Base-by-base conservation (phyloP, 2,329 filamentous ascomycete genomes). In the Hirsutella thompsonii region DNA sequence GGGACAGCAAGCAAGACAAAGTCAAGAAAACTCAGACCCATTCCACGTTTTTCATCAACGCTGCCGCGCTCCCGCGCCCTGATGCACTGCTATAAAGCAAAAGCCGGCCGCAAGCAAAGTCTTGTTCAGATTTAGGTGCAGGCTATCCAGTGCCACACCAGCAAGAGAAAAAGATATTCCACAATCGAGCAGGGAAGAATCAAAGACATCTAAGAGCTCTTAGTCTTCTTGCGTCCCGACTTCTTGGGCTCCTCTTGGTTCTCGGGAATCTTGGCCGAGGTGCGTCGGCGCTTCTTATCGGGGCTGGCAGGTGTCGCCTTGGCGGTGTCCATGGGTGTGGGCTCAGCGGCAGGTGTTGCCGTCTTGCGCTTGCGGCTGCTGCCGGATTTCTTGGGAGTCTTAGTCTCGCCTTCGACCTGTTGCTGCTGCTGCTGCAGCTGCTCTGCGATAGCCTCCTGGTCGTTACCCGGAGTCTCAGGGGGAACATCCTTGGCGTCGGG, bases 201-300 rank as follows among this genome's bases (percentile, higher is more conserved):
- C 36, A 14, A 32, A 19, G 39, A 46, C 40, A 38, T 44, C 53
- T 50, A 61, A 51, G 57, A 56, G 52, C 54, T 60, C 60, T 63
- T 63, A 64, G 62, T 66, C 71, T 76, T 76, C 69, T 76, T 76
- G 55, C 70, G 70, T 48, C 65, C 66, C 41, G 69, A 72, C 64
- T 75, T 76, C 68, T 75, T 75, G 46, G 70, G 69, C 55, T 79
- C 74, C 54, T 76, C 73, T 48, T 61, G 60, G 43, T 69, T 61
- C 44, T 75, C 72, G 21, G 62, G 62, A 33, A 64, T 69, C 67
- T 79, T 79, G 51, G 59, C 61, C 4, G 71, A 74, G 9, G 65
- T 62, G 44, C 76, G 64, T 60, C 78, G 72, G 50, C 75, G 68
- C 72, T 80, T 81, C 68, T 76, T 76, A 48, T 75, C 75, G 23